phyloP scores from a whole-genome alignment of 2,329 filamentous ascomycete species.

The Sordariomycetes sp. region DNA sequence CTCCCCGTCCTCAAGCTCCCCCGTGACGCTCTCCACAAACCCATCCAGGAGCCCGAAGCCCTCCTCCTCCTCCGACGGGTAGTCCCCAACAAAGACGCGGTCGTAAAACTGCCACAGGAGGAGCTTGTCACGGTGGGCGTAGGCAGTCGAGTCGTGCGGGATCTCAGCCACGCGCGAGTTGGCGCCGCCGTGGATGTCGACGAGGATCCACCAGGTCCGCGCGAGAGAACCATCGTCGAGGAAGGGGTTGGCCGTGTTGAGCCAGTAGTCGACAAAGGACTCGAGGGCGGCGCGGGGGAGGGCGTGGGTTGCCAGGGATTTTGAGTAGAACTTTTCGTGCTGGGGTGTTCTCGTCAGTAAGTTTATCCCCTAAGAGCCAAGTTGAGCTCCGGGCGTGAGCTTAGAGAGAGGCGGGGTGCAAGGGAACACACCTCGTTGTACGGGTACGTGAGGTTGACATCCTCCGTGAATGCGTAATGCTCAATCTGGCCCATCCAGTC shows the following conservation, averaged over 20 bases:
- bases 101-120: conserved; percentile 38
- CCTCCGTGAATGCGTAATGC: conserved; percentile 8
- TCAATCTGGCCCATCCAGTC: conserved; percentile 4
- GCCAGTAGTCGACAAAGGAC: conserved; percentile 9
- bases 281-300: conserved; percentile 11
- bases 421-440: conserved; percentile 11
- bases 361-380: not conserved
- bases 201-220: conserved; percentile 7
- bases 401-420: not conserved
- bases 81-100: conserved; percentile 13
- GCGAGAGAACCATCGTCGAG: not conserved
- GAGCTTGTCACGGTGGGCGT: conserved; percentile 27
- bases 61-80: conserved; percentile 17
- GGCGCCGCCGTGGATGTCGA: conserved; percentile 17
- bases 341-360: conserved; percentile 4
- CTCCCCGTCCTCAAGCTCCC: conserved; percentile 10
- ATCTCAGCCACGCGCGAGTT: conserved; percentile 21
- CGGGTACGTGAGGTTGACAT: conserved; percentile 12
- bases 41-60: conserved; percentile 18
- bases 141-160: conserved; percentile 16
- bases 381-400: not conserved
- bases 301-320: conserved; percentile 14
- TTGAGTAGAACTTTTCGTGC: conserved; percentile 16
- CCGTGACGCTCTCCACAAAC: conserved; percentile 19
- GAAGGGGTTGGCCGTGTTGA: conserved; percentile 6